Base-by-base conservation (phyloP, 2,329 filamentous ascomycete species). In the Daldinia sp. region DNA sequence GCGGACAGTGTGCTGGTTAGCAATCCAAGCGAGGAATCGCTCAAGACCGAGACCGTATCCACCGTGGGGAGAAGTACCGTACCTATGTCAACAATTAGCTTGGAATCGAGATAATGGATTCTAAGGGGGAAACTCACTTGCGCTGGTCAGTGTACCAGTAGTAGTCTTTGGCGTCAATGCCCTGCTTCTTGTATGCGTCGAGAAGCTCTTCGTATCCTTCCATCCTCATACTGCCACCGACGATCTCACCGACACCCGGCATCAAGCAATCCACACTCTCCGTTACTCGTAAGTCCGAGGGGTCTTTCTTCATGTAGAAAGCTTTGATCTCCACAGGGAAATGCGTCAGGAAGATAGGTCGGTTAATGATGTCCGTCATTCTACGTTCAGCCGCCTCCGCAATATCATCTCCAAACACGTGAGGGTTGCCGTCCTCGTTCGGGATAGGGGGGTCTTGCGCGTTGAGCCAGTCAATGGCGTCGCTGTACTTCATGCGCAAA, bases 101-200 rank as follows among this genome's bases (percentile, higher is more conserved):
- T 47, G 15, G 34, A 41, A 25, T 48, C 70, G 41, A 64, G 34
- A 30, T 4, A 3, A 21, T 2, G 27, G 29, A 45, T 51, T 19
- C 10, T n/a, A 39, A 32, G n/a, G 21, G 45, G 35, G n/a, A 32
- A 21, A 87, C 90, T 83, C 80, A 94, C 92, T 95, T 96, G 76
- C 94, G 85, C 86, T 97, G 93, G 80, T 97, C 95, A 29, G 93
- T 96, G 82, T 98, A 99, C 95, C 95, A 99, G 85, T 96, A 98
- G 81, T 98, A 98, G 45, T 90, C 89, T 71, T 86, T 86, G 17
- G 93, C 87, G 72, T 92, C 88, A 77, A 98, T 96, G 37, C 90
- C 90, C 79, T 97, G 91, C 66, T 90, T 87, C 78, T 93, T 88
- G 77, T 96, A 99, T 0, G 92, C 95, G 21, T 85, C 89, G 83